Base-by-base conservation (phyloP, 257 asterid genomes). In the Nicotiana knightiana region DNA sequence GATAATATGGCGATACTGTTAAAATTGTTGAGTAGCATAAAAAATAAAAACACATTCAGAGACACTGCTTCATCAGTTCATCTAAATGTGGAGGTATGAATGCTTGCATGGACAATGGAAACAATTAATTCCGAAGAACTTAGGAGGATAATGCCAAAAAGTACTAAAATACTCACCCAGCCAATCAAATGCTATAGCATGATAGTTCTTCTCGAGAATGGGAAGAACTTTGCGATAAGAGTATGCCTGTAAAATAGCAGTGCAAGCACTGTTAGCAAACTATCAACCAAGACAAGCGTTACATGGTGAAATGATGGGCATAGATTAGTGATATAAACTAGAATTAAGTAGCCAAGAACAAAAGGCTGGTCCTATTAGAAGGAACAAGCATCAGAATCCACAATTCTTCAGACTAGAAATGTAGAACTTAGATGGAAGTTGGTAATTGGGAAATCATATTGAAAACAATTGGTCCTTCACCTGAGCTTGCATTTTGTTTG, bases 151-250 rank as follows among this genome's bases (percentile, higher is more conserved):
- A 64, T 15, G 46, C 53, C 30, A 80, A 48, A 62, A 65, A 17
- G 37, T 70, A 70, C 58, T 5, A 28, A 70, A 70, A 21, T 71
- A 82, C 89, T 85, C 85, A 95, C 99, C 99, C 67, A 93, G 89
- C 98, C 98, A 95, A 83, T 95, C 99, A 85, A 95, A 91, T 80
- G 99, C 93, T 76, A 91, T 85, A 32, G 90, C 96, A 79, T 88
- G 96, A 86, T 90, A 89, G 43, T 90, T 88, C 91, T 89, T 92
- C 43, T 98, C 87, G 81, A 95, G 96, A 70, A 92, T 88, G 79
- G 97, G 97, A 54, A 95, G 92, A 83, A 92, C 93, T 85, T 91
- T 95, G 86, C 98, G 93, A 79, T 93, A 95, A 24, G 99, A 95
- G 82, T 92, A 93, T 70, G 98, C 98, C 98, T 93, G 89, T 28